Evolutionary conservation across 2,329 filamentous ascomycete genomes (phyloP), one percentile per base, ranked within the genome.

Genomic region (Ophiostoma australiae): DNA sequence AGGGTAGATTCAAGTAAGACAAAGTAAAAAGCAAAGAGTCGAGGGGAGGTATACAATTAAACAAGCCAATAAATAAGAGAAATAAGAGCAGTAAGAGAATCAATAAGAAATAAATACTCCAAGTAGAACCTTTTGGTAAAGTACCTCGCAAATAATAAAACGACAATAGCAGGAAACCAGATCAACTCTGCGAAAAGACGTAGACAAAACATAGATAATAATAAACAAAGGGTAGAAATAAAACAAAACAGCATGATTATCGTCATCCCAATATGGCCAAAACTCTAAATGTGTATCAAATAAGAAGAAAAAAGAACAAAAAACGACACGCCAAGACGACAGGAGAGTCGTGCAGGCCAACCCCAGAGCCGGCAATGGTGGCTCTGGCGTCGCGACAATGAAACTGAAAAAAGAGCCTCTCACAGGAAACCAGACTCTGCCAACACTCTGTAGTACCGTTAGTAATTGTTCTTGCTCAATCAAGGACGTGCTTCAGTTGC

Each of bases 351-450:
- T 6, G 5, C 44, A 17, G 44, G 20, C 44, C 44, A 2, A 20
- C 13, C 13, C 44, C 15, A 48, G 20, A 6, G 20, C 44, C 44
- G 20, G 15, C 5, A 20, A 17, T 48, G 52, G 63, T 39, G 65
- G 44, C 44, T 17, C 23, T 58, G n/a, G 1, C 17, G 44, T 13
- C 13, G 44, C 17, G 8, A 15, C 39, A 41, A 41, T 31, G 6
- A 4, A 44, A 11, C 39, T 13, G 15, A 35, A n/a, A 20, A 27
- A 31, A 13, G n/a, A 41, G 52, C 15, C 61, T 27, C 72, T 78
- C 75, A 79, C 41, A 79, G 75, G 75, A 79, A 79, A 55, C 78
- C 78, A 58, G 78, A 79, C 69, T 79, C 78, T 73, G 78, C 78
- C 73, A 79, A 71, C 67, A 79, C 78, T 72, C 78, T 79, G 72